Evolutionary conservation across 164 flowering plant genomes (phyloP).

Genomic region (Brasenia schreberi): DNA sequence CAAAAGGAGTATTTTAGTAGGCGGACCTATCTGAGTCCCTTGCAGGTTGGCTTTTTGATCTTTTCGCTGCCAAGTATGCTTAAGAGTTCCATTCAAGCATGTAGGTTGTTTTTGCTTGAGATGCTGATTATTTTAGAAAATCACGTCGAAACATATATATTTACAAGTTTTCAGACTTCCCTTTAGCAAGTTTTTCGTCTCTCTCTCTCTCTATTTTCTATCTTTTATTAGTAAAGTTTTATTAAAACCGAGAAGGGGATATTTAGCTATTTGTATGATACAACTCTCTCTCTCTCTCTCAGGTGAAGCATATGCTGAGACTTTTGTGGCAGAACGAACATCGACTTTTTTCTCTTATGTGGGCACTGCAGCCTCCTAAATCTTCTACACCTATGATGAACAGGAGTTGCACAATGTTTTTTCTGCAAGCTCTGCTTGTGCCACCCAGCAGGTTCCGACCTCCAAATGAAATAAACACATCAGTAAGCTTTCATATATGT

Average conservation of each 20-base stretch:
- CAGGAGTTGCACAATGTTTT: slow-evolving; percentile 54
- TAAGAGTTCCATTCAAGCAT: too few species aligned
- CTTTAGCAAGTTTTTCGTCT: too few species aligned
- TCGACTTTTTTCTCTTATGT: slow-evolving; percentile 49
- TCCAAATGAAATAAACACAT: slow-evolving; percentile 13
- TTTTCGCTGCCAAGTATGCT: neutral
- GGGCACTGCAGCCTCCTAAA: slow-evolving; percentile 41
- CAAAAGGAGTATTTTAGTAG: slow-evolving; percentile 16
- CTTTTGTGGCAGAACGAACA: slow-evolving; percentile 72
- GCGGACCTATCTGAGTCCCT: slow-evolving; percentile 46
- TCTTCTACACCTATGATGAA: slow-evolving; percentile 10
- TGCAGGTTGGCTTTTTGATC: slow-evolving; percentile 34
- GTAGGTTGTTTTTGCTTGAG: too few species aligned
- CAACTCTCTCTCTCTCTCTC: slow-evolving; percentile 1
- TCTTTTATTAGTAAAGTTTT: too few species aligned
- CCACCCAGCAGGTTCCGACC: slow-evolving; percentile 91
- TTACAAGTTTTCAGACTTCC: too few species aligned
- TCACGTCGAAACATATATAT: too few species aligned
- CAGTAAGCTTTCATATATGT: neutral
- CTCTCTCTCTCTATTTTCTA: too few species aligned
- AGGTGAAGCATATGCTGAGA: slow-evolving; percentile 47
- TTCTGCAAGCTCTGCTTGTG: slow-evolving; percentile 69
- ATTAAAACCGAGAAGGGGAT: too few species aligned
- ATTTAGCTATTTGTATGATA: too few species aligned
- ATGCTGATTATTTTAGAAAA: too few species aligned